Base-by-base conservation (phyloP, 345 rosid species). In the Leavenworthia alabamica region DNA sequence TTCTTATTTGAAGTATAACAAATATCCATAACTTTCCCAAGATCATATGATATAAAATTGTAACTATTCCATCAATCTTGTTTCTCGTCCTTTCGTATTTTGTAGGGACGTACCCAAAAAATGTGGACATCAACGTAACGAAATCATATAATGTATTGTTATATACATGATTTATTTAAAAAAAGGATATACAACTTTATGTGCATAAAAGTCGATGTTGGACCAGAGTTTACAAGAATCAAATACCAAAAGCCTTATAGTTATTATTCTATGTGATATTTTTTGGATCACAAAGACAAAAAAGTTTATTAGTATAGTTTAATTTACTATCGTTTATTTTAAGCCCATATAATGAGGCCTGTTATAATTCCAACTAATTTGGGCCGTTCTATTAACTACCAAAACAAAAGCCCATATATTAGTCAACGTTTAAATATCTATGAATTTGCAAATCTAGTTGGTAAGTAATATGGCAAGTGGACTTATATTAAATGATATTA, bases 241-340 rank as follows among this genome's bases (percentile, higher is more conserved):
- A 60, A 60, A 68, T 68, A 17, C 60, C 47, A 32, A 50, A 60
- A 60, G 61, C 32, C 61, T 23, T 51, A 3, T 68, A 47, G 46
- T 7, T 51, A 68, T 31, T 41, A 59, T 50, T 68, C 60, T 42
- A 12, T 59, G 39, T 26, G 45, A 60, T 5, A 58, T 20, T n/a
- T 29, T 23, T 26, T 17, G 51, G 15, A 50, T 59, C 67, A 60
- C 73, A 60, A 26, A 49, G 31, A 31, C 4, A 7, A 42, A 50
- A 50, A 40, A 14, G 46, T 24, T 37, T 33, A 39, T 29, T 50
- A 66, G 48, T 19, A 37, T 35, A 8, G 1, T 48, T 28, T 28
- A 4, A 13, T 32, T 43, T 6, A 41, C 1, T 20, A 16, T 36
- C 12, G 17, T 13, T 7, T 7, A 12, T 56, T 23, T 6, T 14